phyloP scores from a whole-genome alignment of 2,329 filamentous ascomycete genomes.

The Xylariales sp. region DNA sequence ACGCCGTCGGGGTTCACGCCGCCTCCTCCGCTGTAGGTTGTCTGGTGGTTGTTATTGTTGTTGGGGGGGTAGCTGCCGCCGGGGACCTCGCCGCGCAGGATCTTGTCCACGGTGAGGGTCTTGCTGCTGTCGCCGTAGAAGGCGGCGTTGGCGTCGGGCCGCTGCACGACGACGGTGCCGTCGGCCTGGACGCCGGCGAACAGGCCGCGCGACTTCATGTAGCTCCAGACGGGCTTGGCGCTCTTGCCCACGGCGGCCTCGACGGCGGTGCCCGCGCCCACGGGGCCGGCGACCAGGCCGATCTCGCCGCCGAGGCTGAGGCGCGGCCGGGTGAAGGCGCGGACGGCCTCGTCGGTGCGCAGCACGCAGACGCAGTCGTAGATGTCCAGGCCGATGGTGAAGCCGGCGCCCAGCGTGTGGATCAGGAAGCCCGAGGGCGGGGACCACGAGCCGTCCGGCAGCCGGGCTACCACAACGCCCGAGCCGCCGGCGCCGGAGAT shows the following conservation, averaged over 20 bases:
- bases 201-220: conserved; percentile 84
- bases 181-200: conserved; percentile 86
- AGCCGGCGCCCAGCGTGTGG: conserved; percentile 74
- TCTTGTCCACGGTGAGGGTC: conserved; percentile 39
- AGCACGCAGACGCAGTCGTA: conserved; percentile 88
- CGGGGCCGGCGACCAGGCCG: conserved; percentile 65
- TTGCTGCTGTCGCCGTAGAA: conserved; percentile 79
- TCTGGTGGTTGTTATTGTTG: not conserved
- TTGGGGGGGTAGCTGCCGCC: no score
- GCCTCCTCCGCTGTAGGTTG: conserved; percentile 17
- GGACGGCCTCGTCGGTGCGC: conserved; percentile 70
- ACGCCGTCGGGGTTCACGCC: conserved; percentile 24
- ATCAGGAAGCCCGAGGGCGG: conserved; percentile 79
- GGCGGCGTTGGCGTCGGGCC: conserved; percentile 80
- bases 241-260: conserved; percentile 56
- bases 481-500: conserved; percentile 64
- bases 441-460: conserved; percentile 67
- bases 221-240: conserved; percentile 69
- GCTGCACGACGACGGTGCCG: conserved; percentile 80
- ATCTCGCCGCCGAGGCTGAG: conserved; percentile 77
- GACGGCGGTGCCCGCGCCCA: conserved; percentile 68
- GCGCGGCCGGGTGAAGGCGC: conserved; percentile 70
- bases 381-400: conserved; percentile 78
- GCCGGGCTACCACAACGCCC: conserved; percentile 59
- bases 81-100: conserved; percentile 39